Conservation (phyloP, 2,329 filamentous ascomycete genomes). For the Raffaelea albimanens region DNA sequence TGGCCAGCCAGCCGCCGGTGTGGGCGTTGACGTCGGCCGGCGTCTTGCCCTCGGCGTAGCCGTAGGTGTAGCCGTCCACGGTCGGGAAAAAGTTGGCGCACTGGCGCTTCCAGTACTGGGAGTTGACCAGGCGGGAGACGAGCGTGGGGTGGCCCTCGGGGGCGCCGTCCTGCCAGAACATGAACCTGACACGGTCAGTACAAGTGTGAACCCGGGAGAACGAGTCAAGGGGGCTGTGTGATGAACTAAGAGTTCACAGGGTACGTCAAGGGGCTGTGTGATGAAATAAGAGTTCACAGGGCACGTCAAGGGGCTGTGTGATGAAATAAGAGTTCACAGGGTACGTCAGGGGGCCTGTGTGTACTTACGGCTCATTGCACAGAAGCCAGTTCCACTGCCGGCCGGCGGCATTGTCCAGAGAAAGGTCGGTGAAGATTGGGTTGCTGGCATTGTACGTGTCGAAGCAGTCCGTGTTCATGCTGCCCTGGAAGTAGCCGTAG, state of each 20-base stretch:
- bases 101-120: conserved; percentile 30
- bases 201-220: too few species aligned
- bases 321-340: too few species aligned
- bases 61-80: conserved; percentile 22
- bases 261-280: too few species aligned
- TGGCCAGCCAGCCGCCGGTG: conserved; percentile 30
- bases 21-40: conserved; percentile 25
- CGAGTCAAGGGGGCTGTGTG: too few species aligned
- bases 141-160: conserved; percentile 30
- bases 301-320: too few species aligned
- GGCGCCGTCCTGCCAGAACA: conserved; percentile 34
- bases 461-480: conserved; percentile 36
- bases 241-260: too few species aligned
- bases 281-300: too few species aligned
- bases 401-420: conserved; percentile 30
- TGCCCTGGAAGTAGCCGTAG: conserved; percentile 34
- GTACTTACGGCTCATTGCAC: conserved; percentile 36
- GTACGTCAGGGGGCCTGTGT: too few species aligned
- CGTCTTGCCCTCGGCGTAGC: conserved; percentile 21
- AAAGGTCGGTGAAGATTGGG: conserved; percentile 27
- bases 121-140: conserved; percentile 27
- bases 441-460: conserved; percentile 35
- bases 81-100: conserved; percentile 36
- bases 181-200: conserved; percentile 19
- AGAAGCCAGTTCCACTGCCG: conserved; percentile 47